Evolutionary conservation across 257 asterid genomes (phyloP).

Genomic region (Primulina huaijiensis): DNA sequence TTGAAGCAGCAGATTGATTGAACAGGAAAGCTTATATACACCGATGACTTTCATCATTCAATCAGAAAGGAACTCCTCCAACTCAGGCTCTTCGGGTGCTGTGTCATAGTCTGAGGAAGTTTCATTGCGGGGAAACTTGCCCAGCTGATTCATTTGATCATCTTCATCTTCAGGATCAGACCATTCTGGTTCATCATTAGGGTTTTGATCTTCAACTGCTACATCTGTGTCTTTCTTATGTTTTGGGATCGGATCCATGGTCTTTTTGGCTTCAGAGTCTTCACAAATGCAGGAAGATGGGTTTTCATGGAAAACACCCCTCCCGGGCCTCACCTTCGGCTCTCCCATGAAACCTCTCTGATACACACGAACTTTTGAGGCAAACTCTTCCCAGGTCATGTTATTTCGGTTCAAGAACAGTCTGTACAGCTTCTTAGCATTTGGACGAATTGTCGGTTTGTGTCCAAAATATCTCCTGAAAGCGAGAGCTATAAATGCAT

Average conservation of each 20-base stretch:
- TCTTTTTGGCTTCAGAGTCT: conserved; percentile 50
- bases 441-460: conserved; percentile 95
- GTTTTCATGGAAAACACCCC: conserved; percentile 92
- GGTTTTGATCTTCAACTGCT: conserved; percentile 36
- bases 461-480: conserved; percentile 98
- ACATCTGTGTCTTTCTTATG: conserved; percentile 33
- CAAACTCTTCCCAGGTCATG: conserved; percentile 74
- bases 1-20: conserved; percentile 16
- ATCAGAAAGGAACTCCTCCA: conserved; percentile 84
- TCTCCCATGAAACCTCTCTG: conserved; percentile 93
- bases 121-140: conserved; percentile 40
- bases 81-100: conserved; percentile 64
- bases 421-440: conserved; percentile 71
- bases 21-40: conserved; percentile 1
- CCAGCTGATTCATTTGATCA: conserved; percentile 40
- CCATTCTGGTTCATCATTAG: conserved; percentile 65
- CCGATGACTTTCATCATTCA: conserved; percentile 26
- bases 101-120: conserved; percentile 60
- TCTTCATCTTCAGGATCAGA: conserved; percentile 82
- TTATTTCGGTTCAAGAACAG: conserved; percentile 60
- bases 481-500: conserved; percentile 20
- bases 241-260: conserved; percentile 31
- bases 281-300: conserved; percentile 92
- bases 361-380: conserved; percentile 45
- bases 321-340: conserved; percentile 85